Evolutionary conservation across 495 filamentous ascomycete species (phyloP), one percentile per base, ranked within the genome.

Genomic region (Aspergillus steynii): DNA sequence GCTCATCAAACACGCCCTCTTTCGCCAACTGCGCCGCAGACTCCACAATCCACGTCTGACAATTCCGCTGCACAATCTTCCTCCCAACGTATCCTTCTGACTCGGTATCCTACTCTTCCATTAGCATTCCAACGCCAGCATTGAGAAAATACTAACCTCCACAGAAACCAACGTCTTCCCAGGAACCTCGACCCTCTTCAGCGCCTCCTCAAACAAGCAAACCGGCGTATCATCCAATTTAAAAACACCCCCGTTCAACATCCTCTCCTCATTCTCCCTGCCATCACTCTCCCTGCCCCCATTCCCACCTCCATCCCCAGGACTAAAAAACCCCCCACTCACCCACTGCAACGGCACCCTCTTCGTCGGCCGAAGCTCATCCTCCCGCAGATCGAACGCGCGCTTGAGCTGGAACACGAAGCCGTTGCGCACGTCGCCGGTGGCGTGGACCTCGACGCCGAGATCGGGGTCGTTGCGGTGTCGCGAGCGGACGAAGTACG

Each of bases 11-110:
- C 12, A 70, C 67, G 0, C 53, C 15, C 8, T 70, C 64, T 9
- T 20, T 37, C 5, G 61, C 42, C 37, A 73, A 63, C 54, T 68
- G 62, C 1, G 67, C 59, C 25, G 66, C 68, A 26, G 71, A 65
- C 50, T 71, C 71, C 3, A 74, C 60, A 48, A 71, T 67, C 71
- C 71, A 74, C 12, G 71, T 71, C 62, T 74, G 69, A 29, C 69
- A 74, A 42, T 71, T 56, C 29, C 61, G 61, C 15, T 65, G 64
- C 7, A 20, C 64, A 14, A 72, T 15, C 53, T 50, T 68, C 27
- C 37, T 65, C 14, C 62, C 52, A 15, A 34, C 32, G 2, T n/a
- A 46, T 6, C 14, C 50, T n/a, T 55, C 29, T 10, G 42, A 20
- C 20, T 20, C 20, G 20, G 20, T 20, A 20, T 20, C 20, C 20